Base-by-base conservation (phyloP, 305 asterid genomes). In the Fraxinus ornus region DNA sequence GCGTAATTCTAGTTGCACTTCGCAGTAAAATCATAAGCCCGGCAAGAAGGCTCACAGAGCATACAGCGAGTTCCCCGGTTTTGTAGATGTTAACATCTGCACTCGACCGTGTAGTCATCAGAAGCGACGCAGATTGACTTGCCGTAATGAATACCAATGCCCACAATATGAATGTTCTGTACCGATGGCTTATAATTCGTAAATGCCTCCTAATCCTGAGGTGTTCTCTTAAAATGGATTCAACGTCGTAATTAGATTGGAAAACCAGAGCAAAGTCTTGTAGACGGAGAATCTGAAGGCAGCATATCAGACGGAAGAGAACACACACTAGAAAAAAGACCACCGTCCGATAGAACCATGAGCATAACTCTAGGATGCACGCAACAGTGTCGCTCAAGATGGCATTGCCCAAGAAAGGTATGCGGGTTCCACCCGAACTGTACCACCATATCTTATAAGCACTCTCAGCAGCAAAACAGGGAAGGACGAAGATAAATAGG, bases 371-470 rank as follows among this genome's bases (percentile, higher is more conserved):
- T 5, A 95, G 85, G 72, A 90, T 74, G 86, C 99, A 95, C 0
- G 97, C 99, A 41, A 94, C 91, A 0, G 86, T 82, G 76, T 95
- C 94, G 89, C 99, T 95, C 85, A 92, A 86, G 7, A 94, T 73
- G 49, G 83, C 90, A 76, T 94, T 90, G 49, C 98, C 99, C 80
- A 94, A 83, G 90, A 95, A 95, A 21, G 99, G 96, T 70, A 95
- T 86, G n/a, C 87, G 90, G 0, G 97, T 89, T 41, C 98, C 99
- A n/a, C 97, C 96, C 0, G 99, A 93, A 82, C 86, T 55, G 76
- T 89, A 95, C 99, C 99, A 94, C 99, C 98, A 94, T 75, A 94
- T 86, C 88, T 95, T 95, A 72, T 94, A 95, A 21, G 89, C 90
- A 77, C 89, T 60, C 88, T 94, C 96, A 68, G 92, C 97, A 39